Percentiles rank a stretch among this genome's conserved stretches.
Conservation (phyloP, 2,329 filamentous ascomycete species). For the Fusarium bulbicola region DNA sequence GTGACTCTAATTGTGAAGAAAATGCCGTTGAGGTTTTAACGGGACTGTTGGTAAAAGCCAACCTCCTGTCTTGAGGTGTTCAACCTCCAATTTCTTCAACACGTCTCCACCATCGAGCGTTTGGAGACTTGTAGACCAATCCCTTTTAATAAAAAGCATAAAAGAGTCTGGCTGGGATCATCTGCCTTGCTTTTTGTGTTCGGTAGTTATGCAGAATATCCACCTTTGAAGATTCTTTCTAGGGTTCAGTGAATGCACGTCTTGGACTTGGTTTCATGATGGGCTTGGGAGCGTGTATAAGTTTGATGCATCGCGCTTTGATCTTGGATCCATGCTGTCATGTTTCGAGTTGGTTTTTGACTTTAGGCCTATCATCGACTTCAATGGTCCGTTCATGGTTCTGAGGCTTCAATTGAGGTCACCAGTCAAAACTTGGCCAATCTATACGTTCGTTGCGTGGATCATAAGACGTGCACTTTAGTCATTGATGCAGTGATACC, state of each 20-base stretch:
- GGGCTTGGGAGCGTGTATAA: not conserved
- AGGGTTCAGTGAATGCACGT: not conserved
- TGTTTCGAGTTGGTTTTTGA: not conserved
- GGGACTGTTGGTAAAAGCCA: conserved; percentile 14
- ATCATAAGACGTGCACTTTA: not conserved
- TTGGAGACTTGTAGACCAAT: conserved; percentile 26
- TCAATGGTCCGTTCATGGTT: not conserved
- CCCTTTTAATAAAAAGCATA: not conserved
- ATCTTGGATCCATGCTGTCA: not conserved
- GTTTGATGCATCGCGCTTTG: not conserved
- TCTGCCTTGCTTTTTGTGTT: not conserved
- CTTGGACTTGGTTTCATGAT: not conserved
- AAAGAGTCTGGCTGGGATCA: conserved; percentile 9
- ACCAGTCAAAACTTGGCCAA: not conserved
- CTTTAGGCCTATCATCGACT: fast-evolving
- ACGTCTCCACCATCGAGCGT: conserved; percentile 36
- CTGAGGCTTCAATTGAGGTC: not conserved
- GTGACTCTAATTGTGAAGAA: not conserved
- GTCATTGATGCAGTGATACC: not conserved
- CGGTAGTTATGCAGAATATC: not conserved
- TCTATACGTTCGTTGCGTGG: not conserved
- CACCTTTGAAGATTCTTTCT: not conserved
- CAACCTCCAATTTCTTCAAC: conserved; percentile 22
- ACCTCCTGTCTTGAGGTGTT: conserved; percentile 11
- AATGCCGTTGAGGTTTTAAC: not conserved